Evolutionary conservation across 139 green algal genomes (phyloP), one percentile per base, ranked within the genome.

Genomic region (Chlorella sorokiniana): DNA sequence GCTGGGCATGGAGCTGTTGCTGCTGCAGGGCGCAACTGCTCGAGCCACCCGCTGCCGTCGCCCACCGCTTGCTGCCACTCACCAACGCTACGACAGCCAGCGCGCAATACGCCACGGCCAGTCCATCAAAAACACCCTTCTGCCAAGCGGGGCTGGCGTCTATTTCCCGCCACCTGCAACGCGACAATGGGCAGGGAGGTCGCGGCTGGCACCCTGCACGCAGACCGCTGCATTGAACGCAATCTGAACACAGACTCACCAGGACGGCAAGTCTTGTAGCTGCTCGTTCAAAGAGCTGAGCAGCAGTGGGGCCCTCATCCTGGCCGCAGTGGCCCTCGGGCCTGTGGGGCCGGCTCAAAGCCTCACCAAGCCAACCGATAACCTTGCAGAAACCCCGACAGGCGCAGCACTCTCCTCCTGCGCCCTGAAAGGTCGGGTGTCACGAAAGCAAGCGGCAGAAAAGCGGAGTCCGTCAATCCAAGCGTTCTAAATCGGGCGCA

Each of bases 21-120:
- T 1, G 4, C 1, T 52, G 11, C 4, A 76, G 22, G 41, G 67
- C 31, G 20, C 41, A 69, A 35, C 4, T 68, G 35, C 51, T 20
- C 0, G 29, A 23, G 35, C 44, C 9, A 52, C 63, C 29, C 33
- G 7, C n/a, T 22, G 14, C 31, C 65, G 29, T 42, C 9, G n/a
- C n/a, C 4, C 3, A 69, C 33, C 7, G 23, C 7, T 56, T n/a
- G 29, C 5, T 23, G 45, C 8, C 9, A 63, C 91, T 87, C 78
- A 96, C 93, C 79, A 93, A 56, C 3, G 93, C 93, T 0, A 96
- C 86, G 0, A 90, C 37, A 2, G 87, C 90, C 14, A 96, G 86
- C 0, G 91, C 42, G 0, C 62, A 86, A 69, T 96, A 96, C 18
- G 90, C 89, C 27, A 76, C 85, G 27, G 86, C 90, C 23, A 96